Conservation (phyloP, 1,139 yeast genomes). For the Kurtzmaniella quercitrusa region DNA sequence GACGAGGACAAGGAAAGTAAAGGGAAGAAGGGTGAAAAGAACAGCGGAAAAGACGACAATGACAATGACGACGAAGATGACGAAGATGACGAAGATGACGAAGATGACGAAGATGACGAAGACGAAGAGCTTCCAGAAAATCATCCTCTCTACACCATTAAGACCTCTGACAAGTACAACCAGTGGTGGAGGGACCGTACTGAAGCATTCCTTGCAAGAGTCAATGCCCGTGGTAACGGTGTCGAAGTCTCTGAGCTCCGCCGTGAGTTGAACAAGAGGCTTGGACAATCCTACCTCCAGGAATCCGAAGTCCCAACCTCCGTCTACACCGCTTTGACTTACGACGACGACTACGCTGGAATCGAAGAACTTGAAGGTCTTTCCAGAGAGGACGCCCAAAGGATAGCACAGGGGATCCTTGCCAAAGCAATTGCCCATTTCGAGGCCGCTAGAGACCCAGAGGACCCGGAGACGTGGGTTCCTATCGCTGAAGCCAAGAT, state of each 20-base stretch:
- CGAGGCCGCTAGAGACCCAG: slow-evolving; percentile 57
- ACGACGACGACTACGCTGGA: slow-evolving; percentile 51
- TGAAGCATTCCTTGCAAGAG: slow-evolving; percentile 34
- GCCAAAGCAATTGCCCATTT: slow-evolving; percentile 56
- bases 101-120: slow-evolving; percentile 19
- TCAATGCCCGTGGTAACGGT: slow-evolving; percentile 15
- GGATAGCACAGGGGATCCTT: slow-evolving; percentile 46
- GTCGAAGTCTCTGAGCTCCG: slow-evolving; percentile 9
- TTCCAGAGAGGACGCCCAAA: slow-evolving; percentile 40
- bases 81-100: slow-evolving; percentile 25
- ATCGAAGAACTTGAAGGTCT: slow-evolving; percentile 36
- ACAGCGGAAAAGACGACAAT: slow-evolving; percentile 18
- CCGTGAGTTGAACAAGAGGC: slow-evolving; percentile 38
- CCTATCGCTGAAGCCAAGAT: slow-evolving; percentile 81
- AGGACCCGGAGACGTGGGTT: slow-evolving; percentile 79
- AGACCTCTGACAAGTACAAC: slow-evolving; percentile 34
- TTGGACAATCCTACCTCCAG: slow-evolving; percentile 61
- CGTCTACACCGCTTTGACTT: slow-evolving; percentile 52
- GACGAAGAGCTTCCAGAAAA: slow-evolving; percentile 32
- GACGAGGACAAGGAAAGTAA: slow-evolving; percentile 11
- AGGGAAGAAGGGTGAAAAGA: slow-evolving; percentile 13
- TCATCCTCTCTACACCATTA: slow-evolving; percentile 53
- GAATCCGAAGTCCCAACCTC: slow-evolving; percentile 59
- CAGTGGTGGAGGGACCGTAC: slow-evolving; percentile 57
- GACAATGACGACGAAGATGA: slow-evolving; percentile 21